Conservation (phyloP, 805 yeast genomes). For the Spathaspora arborariae region DNA sequence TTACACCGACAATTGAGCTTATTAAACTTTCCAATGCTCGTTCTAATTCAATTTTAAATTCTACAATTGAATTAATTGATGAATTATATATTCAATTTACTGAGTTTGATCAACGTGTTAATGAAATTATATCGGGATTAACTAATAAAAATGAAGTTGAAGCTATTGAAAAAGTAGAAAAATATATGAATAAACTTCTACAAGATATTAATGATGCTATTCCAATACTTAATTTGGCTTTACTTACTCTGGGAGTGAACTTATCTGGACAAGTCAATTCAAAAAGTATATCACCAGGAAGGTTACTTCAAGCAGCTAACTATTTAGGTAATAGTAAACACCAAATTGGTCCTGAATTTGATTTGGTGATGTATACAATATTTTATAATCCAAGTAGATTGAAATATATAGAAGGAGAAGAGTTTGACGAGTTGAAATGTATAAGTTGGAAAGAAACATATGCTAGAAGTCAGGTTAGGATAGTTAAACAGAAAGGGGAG, state of each 20-base stretch:
- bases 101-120: constrained; percentile 49
- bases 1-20: constrained; percentile 65
- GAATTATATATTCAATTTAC: constrained; percentile 57
- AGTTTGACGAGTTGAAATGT: constrained; percentile 25
- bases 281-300: constrained; percentile 57
- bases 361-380: constrained; percentile 54
- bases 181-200: constrained; percentile 45
- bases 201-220: constrained; percentile 60
- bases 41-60: constrained; percentile 55
- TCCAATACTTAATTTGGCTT: constrained; percentile 62
- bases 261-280: constrained; percentile 44
- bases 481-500: constrained; percentile 23
- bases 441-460: constrained; percentile 73
- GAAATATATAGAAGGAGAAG: constrained; percentile 24
- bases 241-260: constrained; percentile 67
- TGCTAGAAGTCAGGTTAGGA: constrained; percentile 49
- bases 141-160: constrained; percentile 28
- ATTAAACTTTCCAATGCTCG: constrained; percentile 59
- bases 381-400: constrained; percentile 54
- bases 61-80: constrained; percentile 50
- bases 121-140: constrained; percentile 28
- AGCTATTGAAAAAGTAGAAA: constrained; percentile 45
- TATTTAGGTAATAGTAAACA: constrained; percentile 19
- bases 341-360: constrained; percentile 54
- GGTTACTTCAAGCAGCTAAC: constrained; percentile 60